Conservation (phyloP, 257 asterid genomes). For the Solanum acaule region DNA sequence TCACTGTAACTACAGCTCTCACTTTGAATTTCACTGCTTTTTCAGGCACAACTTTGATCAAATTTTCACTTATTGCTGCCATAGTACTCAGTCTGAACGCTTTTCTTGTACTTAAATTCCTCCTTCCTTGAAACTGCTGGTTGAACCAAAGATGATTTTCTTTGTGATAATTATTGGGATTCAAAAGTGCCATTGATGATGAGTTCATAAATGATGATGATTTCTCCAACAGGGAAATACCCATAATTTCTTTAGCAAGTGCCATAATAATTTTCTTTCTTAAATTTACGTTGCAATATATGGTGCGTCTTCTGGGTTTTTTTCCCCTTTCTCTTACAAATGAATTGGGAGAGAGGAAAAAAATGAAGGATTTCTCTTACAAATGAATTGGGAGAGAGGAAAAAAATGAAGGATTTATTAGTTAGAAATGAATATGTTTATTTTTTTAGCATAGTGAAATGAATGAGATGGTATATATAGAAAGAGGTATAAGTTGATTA, state of each 20-base stretch:
- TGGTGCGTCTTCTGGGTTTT: not conserved
- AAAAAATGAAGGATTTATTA: not conserved
- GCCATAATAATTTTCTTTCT: too few relatives aligned
- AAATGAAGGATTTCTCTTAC: too few relatives aligned
- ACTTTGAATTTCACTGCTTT: conserved; percentile 69
- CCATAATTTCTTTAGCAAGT: conserved; percentile 55
- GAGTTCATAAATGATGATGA: conserved; percentile 20
- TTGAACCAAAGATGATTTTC: conserved; percentile 8
- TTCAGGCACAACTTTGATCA: conserved; percentile 59
- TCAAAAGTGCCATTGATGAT: conserved; percentile 7
- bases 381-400: not conserved
- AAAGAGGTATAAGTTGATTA: not conserved
- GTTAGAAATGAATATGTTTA: not conserved
- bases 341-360: too few relatives aligned
- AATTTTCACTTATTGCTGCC: conserved; percentile 74
- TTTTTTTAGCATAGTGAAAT: not conserved
- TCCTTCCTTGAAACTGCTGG: conserved; percentile 18
- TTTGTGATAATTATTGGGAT: not conserved
- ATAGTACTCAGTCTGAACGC: conserved; percentile 12
- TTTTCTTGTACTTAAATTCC: conserved; percentile 10
- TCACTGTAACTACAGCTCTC: conserved; percentile 74
- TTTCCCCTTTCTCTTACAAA: too few relatives aligned
- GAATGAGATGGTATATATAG: not conserved
- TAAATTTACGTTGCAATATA: conserved; percentile 1
- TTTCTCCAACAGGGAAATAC: conserved; percentile 38